Percentiles rank a stretch among this genome's conserved stretches.
These are phyloP conservation scores for Penicillium silybi DNA, from an alignment of 495 filamentous ascomycete genomes.

Conservation along the genomic window DNA sequence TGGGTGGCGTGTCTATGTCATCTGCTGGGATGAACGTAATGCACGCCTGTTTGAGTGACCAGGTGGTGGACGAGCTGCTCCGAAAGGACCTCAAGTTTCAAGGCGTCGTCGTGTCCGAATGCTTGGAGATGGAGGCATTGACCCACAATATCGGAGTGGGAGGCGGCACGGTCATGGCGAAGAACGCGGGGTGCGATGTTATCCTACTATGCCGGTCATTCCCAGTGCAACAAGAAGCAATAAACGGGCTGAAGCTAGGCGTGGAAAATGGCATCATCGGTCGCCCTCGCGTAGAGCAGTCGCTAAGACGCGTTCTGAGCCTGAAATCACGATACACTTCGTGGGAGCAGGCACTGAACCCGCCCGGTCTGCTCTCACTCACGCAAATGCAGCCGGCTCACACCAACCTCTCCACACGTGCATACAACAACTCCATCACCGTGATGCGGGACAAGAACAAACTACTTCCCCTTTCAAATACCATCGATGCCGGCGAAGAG, in stretches of 20 bases:
- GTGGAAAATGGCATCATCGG: conserved; percentile 82
- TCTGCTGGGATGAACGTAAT: conserved; percentile 85
- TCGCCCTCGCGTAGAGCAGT: conserved; percentile 67
- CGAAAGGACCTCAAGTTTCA: conserved; percentile 79
- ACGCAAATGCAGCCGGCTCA: conserved; percentile 78
- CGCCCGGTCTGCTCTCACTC: conserved; percentile 64
- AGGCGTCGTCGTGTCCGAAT: conserved; percentile 90
- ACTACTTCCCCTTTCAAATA: conserved; percentile 70
- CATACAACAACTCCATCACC: conserved; percentile 83
- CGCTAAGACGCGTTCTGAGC: conserved; percentile 65
- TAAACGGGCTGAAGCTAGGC: conserved; percentile 77
- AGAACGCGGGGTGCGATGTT: conserved; percentile 86
- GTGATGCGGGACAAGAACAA: conserved; percentile 79
- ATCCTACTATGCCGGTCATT: conserved; percentile 82
- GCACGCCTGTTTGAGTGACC: conserved; percentile 87
- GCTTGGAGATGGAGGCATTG: conserved; percentile 91
- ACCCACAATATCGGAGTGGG: conserved; percentile 90
- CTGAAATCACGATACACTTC: conserved; percentile 75
- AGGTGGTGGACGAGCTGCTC: conserved; percentile 81
- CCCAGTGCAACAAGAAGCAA: conserved; percentile 79
- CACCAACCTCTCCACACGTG: conserved; percentile 69
- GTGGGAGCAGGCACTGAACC: conserved; percentile 80
- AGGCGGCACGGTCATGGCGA: conserved; percentile 88
- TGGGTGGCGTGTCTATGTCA: conserved; percentile 82
- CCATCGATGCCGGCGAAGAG: conserved; percentile 77